Percentiles rank a stretch among this genome's conserved stretches.
Evolutionary conservation across 129 eudicot genomes (phyloP).

Genomic region (Pseudognaphalium luteoalbum): DNA sequence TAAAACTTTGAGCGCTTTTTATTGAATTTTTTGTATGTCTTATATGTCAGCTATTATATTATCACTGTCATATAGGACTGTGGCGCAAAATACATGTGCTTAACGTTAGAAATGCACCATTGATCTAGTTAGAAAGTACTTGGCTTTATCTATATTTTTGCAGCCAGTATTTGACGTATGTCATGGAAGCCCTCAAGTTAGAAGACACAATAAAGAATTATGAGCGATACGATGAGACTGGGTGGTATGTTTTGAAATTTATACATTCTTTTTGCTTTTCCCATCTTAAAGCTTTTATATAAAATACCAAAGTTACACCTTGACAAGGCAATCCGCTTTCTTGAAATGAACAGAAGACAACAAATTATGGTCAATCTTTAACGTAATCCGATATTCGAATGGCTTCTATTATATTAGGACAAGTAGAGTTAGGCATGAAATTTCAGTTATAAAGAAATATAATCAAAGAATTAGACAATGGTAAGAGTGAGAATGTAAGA

Average conservation of each 20-base stretch:
- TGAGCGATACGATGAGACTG: conserved; percentile 62
- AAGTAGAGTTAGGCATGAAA: not conserved
- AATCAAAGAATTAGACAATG: not conserved
- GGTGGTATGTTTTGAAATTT: conserved; percentile 53
- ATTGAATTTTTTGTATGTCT: not conserved
- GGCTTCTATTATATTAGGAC: not conserved
- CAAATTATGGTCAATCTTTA: conserved; percentile 3
- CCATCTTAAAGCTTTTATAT: not conserved
- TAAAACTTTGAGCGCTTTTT: conserved; percentile 7
- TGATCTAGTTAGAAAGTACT: conserved; percentile 18
- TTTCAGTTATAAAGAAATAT: not conserved
- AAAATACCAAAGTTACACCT: not conserved
- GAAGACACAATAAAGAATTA: conserved; percentile 89
- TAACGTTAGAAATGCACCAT: not conserved
- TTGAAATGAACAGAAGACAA: not conserved
- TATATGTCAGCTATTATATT: not conserved
- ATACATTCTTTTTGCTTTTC: not conserved
- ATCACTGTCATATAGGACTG: conserved; percentile 2
- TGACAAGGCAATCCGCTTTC: not conserved
- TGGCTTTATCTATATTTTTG: conserved; percentile 29
- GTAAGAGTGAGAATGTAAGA: not conserved
- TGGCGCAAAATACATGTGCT: not conserved
- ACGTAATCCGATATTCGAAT: not conserved
- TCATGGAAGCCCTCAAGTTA: conserved; percentile 87
- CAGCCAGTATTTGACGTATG: conserved; percentile 85